Conservation (phyloP, 2,329 filamentous ascomycete genomes). For the Saccharata proteae region DNA sequence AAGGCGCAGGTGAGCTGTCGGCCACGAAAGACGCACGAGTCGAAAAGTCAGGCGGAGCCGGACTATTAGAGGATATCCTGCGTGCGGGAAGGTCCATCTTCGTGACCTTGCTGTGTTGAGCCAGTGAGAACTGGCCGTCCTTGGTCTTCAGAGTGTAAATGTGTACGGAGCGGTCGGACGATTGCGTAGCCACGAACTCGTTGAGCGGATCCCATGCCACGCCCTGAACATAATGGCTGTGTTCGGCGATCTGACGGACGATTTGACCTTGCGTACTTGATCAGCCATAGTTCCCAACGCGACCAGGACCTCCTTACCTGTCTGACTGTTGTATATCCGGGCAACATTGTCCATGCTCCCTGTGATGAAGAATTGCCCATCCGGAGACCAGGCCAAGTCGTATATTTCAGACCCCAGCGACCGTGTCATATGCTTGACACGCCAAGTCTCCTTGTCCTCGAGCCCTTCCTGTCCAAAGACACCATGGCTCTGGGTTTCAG, state of each 20-base stretch:
- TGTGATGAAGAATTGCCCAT: constrained; percentile 90
- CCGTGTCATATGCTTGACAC: constrained; percentile 94
- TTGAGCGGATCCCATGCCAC: constrained; percentile 97
- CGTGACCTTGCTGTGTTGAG: constrained; percentile 66
- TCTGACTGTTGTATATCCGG: constrained; percentile 88
- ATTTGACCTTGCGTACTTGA: constrained; percentile 68
- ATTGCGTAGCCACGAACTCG: constrained; percentile 96
- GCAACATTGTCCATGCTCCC: constrained; percentile 99
- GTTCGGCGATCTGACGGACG: constrained; percentile 88
- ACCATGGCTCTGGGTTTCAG: constrained; percentile 55
- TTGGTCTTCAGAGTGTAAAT: constrained; percentile 95
- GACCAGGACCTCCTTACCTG: constrained; percentile 48
- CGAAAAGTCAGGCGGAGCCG: constrained; percentile 75
- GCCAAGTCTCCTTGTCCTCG: constrained; percentile 95
- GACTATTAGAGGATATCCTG: constrained; percentile 81
- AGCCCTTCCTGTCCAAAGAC: constrained; percentile 70
- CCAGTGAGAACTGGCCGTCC: constrained; percentile 83
- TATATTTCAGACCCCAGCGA: constrained; percentile 95
- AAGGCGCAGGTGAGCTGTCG: constrained; percentile 67
- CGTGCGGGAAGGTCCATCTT: constrained; percentile 90
- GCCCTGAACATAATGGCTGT: constrained; percentile 96
- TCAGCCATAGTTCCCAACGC: constrained; percentile 84
- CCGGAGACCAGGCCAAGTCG: constrained; percentile 97
- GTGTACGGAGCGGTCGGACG: constrained; percentile 93
- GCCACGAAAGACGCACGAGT: constrained; percentile 53